Base-by-base conservation (phyloP, 139 green algal genomes). In the Coelastrella sp. region DNA sequence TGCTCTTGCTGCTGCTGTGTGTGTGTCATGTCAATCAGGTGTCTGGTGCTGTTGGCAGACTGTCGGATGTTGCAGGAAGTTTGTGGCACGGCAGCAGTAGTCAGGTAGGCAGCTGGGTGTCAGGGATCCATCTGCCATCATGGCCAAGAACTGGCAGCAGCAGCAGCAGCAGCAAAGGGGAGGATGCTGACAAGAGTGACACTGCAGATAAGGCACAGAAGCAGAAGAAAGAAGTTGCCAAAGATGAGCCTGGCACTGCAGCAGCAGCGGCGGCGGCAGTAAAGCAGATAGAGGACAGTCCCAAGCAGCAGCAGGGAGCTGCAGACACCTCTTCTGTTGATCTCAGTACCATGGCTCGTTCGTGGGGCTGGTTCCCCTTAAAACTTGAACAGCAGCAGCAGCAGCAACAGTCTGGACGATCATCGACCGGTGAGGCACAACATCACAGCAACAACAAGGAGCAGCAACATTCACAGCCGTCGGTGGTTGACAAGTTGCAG, bases 21-120 rank as follows among this genome's bases (percentile, higher is more conserved):
- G 38, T 53, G 32, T 1, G 37, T 35, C 25, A 15, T 17, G 60
- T 40, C 43, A 4, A 7, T 40, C 71, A 81, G 73, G 41, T 81
- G 27, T 62, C 7, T 40, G 50, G 73, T 35, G 73, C 48, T 48
- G 73, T 81, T 30, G 25, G 73, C 13, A 48, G 67, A 50, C 15
- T 81, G 32, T 51, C 48, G 30, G 73, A 66, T 50, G 48, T 32
- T 35, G 73, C 73, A 25, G 34, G 73, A 48, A 68, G 73, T 27
- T 67, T 40, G 73, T 67, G 48, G 48, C 67, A 21, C 73, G 67
- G 73, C 30, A 81, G 35, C 73, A 81, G 50, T 50, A 81, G 50
- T 50, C 50, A 11, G 4, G 32, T 81, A 7, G 32, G 50, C 48
- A 5, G 50, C 21, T 67, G 48, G 73, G 8, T 81, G 30, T 53